Conservation (phyloP, 495 filamentous ascomycete species). For the Amniculicola lignicola region DNA sequence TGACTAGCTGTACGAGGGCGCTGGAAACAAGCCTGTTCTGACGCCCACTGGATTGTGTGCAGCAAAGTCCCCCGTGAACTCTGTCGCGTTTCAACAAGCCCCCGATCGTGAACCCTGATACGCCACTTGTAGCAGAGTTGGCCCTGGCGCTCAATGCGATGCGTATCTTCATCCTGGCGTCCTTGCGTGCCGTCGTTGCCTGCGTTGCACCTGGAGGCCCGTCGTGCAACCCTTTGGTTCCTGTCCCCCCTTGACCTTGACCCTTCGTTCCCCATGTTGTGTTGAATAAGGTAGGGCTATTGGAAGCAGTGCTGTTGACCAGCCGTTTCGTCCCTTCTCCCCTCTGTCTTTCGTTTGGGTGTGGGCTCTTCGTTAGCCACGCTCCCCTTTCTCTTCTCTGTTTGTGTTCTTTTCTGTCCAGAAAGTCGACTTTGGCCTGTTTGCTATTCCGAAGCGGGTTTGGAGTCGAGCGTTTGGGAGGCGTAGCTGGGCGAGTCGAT, state of each 20-base stretch:
- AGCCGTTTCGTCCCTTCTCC: constrained; percentile 31
- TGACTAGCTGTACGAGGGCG: constrained; percentile 4
- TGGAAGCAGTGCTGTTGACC: constrained; percentile 35
- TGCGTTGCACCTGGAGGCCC: no score
- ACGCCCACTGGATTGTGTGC: no score
- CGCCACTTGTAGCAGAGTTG: constrained; percentile 26
- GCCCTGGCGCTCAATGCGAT: constrained; percentile 29
- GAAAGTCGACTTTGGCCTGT: no score
- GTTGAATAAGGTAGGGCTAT: constrained; percentile 28
- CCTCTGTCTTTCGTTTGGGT: constrained; percentile 31
- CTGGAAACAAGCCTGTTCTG: constrained; percentile 5
- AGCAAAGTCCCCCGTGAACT: no score
- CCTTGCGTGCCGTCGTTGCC: constrained; percentile 32
- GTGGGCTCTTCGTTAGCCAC: constrained; percentile 16
- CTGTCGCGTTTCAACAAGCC: no score
- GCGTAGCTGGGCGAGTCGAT: not conserved
- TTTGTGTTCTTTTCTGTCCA: not conserved
- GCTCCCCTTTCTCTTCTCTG: constrained; percentile 5
- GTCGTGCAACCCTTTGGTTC: constrained; percentile 32
- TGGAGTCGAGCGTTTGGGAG: not conserved
- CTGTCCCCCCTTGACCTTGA: no score
- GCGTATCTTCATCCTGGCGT: constrained; percentile 23
- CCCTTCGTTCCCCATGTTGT: constrained; percentile 23
- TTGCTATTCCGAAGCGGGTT: constrained; percentile 1
- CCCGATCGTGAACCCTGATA: constrained; percentile 22